These are phyloP conservation scores for Paradendryphiella salina DNA, from an alignment of 2,329 filamentous ascomycete species.

Conservation along the genomic window DNA sequence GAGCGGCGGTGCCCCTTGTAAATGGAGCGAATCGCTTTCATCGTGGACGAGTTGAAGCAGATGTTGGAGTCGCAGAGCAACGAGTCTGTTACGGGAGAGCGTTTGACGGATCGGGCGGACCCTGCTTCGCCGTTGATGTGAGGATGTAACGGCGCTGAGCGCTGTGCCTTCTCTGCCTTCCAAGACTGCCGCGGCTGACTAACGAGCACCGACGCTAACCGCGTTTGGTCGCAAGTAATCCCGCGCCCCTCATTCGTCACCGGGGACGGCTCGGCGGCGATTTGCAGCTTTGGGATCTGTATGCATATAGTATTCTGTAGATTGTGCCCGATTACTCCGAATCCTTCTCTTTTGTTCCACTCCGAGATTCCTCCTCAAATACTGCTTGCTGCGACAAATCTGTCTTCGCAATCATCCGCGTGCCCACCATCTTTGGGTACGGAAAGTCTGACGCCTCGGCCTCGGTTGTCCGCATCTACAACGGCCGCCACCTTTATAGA, in stretches of 20 bases:
- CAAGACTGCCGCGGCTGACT: background rate
- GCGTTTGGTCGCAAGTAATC: conserved; percentile 14
- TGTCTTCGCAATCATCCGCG: background rate
- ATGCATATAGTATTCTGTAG: conserved; percentile 4
- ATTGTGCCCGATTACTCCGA: background rate
- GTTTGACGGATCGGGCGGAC: background rate
- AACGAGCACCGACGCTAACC: conserved; percentile 3
- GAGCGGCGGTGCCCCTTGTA: background rate
- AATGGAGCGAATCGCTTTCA: background rate
- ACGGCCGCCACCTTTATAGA: conserved; percentile 15
- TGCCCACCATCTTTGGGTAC: background rate
- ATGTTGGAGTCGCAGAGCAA: background rate
- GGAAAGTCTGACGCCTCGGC: conserved; percentile 14
- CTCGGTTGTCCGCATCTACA: conserved; percentile 8
- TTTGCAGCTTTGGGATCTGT: conserved; percentile 1
- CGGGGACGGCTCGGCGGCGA: conserved; percentile 14
- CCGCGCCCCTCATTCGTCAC: conserved; percentile 9
- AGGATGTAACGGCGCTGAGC: background rate
- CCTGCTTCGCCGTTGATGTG: background rate
- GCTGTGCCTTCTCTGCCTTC: background rate
- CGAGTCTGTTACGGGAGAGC: too few relatives aligned
- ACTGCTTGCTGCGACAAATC: background rate
- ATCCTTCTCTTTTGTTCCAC: background rate
- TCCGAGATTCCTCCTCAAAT: background rate
- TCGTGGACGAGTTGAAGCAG: background rate